phyloP scores from a whole-genome alignment of 2,329 filamentous ascomycete genomes.

The Fusarium dlaminii region DNA sequence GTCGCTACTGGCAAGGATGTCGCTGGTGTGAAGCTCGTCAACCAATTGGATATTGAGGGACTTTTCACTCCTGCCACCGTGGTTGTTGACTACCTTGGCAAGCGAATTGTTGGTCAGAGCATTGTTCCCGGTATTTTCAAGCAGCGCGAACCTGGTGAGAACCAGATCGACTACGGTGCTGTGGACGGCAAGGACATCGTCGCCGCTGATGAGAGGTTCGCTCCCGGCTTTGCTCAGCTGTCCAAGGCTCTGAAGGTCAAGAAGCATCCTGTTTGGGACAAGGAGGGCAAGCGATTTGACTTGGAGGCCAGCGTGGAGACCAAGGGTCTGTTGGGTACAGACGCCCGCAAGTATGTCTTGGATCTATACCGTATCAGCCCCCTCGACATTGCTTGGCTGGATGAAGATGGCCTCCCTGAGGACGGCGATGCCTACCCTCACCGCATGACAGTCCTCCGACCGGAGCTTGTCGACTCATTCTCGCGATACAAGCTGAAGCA shows the following conservation, averaged over 20 bases:
- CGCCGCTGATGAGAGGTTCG: constrained; percentile 88
- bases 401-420: constrained; percentile 68
- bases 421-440: constrained; percentile 78
- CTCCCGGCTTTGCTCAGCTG: constrained; percentile 84
- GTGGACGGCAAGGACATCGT: constrained; percentile 97
- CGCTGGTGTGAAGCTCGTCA: constrained; percentile 90
- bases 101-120: constrained; percentile 96
- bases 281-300: constrained; percentile 88
- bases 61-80: constrained; percentile 96
- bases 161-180: constrained; percentile 98
- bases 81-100: constrained; percentile 95
- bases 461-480: constrained; percentile 89
- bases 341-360: constrained; percentile 96
- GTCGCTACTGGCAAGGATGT: constrained; percentile 98
- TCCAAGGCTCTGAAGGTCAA: constrained; percentile 92
- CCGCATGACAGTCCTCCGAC: constrained; percentile 91
- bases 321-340: constrained; percentile 95
- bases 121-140: constrained; percentile 99
- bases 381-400: constrained; percentile 89
- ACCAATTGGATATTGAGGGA: constrained; percentile 94
- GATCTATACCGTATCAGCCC: constrained; percentile 96
- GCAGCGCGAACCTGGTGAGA: constrained; percentile 95
- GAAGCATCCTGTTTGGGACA: constrained; percentile 97
- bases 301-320: constrained; percentile 97
- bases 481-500: constrained; percentile 87